Conservation (phyloP, 495 filamentous ascomycete species). For the Penicillium paradoxum region DNA sequence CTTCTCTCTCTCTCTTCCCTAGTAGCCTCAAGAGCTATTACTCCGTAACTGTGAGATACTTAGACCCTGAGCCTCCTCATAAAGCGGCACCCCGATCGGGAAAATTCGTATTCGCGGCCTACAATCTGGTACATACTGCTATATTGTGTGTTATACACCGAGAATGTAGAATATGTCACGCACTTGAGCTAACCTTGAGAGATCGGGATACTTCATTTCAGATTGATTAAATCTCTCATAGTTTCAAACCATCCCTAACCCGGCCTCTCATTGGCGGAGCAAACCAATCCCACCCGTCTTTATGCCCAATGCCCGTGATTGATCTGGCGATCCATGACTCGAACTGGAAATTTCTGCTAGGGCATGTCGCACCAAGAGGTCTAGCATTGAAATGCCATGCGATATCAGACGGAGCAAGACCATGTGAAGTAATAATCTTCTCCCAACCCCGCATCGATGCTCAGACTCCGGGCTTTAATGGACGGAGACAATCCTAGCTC, state of each 20-base stretch:
- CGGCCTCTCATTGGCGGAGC: constrained; percentile 2
- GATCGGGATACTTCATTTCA: background rate
- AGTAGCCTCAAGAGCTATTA: too few relatives aligned
- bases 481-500: constrained; percentile 6
- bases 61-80: too few relatives aligned
- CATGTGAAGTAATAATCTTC: background rate
- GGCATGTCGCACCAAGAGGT: background rate
- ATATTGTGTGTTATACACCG: too few relatives aligned
- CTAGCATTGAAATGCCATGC: background rate
- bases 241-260: background rate
- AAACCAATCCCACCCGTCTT: background rate
- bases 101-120: too few relatives aligned
- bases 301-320: background rate
- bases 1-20: too few relatives aligned
- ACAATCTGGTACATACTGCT: too few relatives aligned
- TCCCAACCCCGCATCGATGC: constrained; percentile 19
- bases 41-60: too few relatives aligned
- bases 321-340: constrained; percentile 1
- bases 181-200: too few relatives aligned
- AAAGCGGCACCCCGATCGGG: too few relatives aligned
- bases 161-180: too few relatives aligned
- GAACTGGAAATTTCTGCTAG: background rate
- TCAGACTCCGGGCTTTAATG: constrained; percentile 9
- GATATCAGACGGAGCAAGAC: background rate
- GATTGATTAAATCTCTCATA: background rate